Conservation (phyloP, 805 yeast species). For the Saccharomycopsis sp. region DNA sequence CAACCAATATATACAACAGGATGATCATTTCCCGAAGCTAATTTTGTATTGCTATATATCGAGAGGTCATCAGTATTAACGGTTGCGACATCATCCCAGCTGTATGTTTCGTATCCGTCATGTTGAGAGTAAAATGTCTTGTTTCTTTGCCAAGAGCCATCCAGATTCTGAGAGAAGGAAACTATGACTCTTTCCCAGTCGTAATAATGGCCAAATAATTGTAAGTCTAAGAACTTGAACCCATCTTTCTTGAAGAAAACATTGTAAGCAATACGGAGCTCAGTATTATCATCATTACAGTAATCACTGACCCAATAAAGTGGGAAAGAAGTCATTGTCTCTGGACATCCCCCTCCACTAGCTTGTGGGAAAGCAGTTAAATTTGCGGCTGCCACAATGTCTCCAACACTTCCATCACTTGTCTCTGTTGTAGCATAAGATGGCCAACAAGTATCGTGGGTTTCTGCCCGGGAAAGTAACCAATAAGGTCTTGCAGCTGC, state of each 20-base stretch:
- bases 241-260: slow-evolving; percentile 10
- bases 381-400: slow-evolving; percentile 1
- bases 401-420: not conserved
- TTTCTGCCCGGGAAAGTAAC: slow-evolving; percentile 1
- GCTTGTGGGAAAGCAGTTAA: slow-evolving; percentile 6
- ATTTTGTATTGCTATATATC: not conserved
- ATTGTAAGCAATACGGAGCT: slow-evolving; percentile 5
- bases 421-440: not conserved
- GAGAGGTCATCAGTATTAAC: not conserved
- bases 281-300: not conserved
- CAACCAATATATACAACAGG: slow-evolving; percentile 6
- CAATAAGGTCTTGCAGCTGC: slow-evolving; percentile 8
- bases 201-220: slow-evolving; percentile 8
- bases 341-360: slow-evolving; percentile 7
- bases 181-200: slow-evolving; percentile 14
- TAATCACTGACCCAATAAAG: slow-evolving; percentile 9
- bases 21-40: slow-evolving; percentile 1
- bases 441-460: slow-evolving; percentile 13
- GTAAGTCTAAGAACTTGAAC: slow-evolving; percentile 1
- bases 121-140: slow-evolving; percentile 1
- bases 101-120: slow-evolving; percentile 2
- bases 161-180: not conserved
- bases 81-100: slow-evolving; percentile 5
- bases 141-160: not conserved
- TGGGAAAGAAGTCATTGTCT: not conserved